phyloP scores from a whole-genome alignment of 176 grass and related monocot genomes.

The Luzula sylvatica region DNA sequence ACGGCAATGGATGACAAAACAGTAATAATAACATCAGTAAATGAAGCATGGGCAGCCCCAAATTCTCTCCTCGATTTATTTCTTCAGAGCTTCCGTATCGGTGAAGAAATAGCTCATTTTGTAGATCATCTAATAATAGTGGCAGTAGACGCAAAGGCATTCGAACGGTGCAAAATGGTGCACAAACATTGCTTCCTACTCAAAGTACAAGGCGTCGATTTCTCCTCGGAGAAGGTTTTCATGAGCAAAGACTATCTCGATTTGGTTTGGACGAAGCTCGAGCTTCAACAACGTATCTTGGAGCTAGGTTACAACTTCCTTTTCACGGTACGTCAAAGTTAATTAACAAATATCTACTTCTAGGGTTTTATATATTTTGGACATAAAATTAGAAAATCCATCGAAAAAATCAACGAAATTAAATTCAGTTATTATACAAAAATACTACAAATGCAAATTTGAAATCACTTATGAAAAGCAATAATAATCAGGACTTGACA shows the following conservation, averaged over 20 bases:
- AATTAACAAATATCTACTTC: no score
- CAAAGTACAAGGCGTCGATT: not conserved
- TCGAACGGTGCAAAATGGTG: conserved; percentile 11
- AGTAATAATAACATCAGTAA: conserved; percentile 46
- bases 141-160: conserved; percentile 25
- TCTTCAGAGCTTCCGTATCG: conserved; percentile 19
- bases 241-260: conserved; percentile 18
- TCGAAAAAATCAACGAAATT: no score
- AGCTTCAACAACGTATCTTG: conserved; percentile 12
- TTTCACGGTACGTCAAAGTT: conserved; percentile 14
- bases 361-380: no score
- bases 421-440: no score
- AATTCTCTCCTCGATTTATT: conserved; percentile 39
- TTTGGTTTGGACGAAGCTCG: conserved; percentile 12
- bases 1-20: conserved; percentile 28
- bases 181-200: conserved; percentile 18
- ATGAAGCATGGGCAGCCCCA: conserved; percentile 31
- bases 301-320: conserved; percentile 29
- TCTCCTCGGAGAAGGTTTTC: conserved; percentile 6
- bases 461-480: no score
- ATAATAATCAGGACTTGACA: no score
- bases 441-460: no score
- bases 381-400: no score
- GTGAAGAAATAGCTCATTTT: conserved; percentile 18
- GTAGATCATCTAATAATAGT: conserved; percentile 28